Conservation (phyloP, 2,329 filamentous ascomycete species). For the Diaporthe citrichinensis region DNA sequence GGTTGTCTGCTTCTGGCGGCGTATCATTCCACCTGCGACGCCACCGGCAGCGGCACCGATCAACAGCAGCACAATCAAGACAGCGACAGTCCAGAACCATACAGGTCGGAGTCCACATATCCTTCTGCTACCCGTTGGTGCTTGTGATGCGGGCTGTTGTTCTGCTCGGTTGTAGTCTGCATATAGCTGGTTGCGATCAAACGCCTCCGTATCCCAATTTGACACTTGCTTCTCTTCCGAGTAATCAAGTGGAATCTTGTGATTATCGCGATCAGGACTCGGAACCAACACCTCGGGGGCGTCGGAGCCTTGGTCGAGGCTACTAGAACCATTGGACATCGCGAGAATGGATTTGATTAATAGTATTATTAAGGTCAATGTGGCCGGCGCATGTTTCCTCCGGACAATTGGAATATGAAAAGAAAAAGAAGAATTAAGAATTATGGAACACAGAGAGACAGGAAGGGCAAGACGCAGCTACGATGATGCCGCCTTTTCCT, state of each 20-base stretch:
- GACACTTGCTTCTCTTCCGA: neutral
- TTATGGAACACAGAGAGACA: neutral
- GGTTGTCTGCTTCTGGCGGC: neutral
- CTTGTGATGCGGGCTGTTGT: neutral
- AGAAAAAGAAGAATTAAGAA: neutral
- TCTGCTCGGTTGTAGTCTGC: neutral
- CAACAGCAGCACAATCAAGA: neutral
- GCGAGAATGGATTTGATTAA: neutral
- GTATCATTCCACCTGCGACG: neutral
- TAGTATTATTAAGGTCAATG: neutral
- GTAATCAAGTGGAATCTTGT: neutral
- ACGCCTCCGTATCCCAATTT: neutral
- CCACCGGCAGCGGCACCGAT: constrained; percentile 5
- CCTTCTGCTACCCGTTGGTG: neutral
- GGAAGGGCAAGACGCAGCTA: neutral
- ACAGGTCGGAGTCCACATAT: neutral
- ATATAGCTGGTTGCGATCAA: neutral
- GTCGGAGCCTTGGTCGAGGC: neutral
- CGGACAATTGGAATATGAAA: neutral
- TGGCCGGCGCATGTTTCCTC: neutral
- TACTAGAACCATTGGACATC: neutral
- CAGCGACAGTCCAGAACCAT: constrained; percentile 9
- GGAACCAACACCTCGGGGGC: neutral
- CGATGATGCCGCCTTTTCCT: neutral
- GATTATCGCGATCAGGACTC: neutral